These are phyloP conservation scores for Fusarium nodosum DNA, from an alignment of 2,329 filamentous ascomycete genomes.

Conservation along the genomic window DNA sequence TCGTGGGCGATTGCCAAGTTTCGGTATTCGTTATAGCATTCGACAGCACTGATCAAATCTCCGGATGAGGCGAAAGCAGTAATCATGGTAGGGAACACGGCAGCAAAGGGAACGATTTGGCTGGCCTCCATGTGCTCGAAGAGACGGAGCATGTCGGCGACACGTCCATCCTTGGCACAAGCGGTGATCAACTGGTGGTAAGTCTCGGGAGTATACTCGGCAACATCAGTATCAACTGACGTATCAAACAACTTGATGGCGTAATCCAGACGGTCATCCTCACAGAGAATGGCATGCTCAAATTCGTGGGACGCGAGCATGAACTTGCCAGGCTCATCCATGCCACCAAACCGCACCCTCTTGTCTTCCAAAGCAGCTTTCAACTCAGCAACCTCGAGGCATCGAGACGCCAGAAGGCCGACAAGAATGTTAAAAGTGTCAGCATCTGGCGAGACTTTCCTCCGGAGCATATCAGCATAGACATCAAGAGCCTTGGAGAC, in stretches of 20 bases:
- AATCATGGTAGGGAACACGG: conserved; percentile 94
- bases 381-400: conserved; percentile 80
- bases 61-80: conserved; percentile 87
- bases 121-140: conserved; percentile 92
- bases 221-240: conserved; percentile 73
- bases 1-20: conserved; percentile 88
- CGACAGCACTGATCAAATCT: conserved; percentile 88
- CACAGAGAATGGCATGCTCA: conserved; percentile 85
- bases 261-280: conserved; percentile 88
- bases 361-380: conserved; percentile 84
- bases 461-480: conserved; percentile 94
- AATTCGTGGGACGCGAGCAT: conserved; percentile 90
- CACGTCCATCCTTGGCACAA: conserved; percentile 83
- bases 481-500: conserved; percentile 94
- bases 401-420: conserved; percentile 82
- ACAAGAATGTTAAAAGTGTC: conserved; percentile 92
- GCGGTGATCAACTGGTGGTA: conserved; percentile 89
- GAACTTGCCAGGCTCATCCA: conserved; percentile 86
- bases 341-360: conserved; percentile 84
- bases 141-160: conserved; percentile 90
- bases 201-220: conserved; percentile 81
- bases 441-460: conserved; percentile 83
- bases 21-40: conserved; percentile 96
- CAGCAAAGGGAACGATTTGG: conserved; percentile 79
- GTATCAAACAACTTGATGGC: conserved; percentile 88